phyloP scores from a whole-genome alignment of 2,329 filamentous ascomycete genomes.

The Diplodia intermedia region DNA sequence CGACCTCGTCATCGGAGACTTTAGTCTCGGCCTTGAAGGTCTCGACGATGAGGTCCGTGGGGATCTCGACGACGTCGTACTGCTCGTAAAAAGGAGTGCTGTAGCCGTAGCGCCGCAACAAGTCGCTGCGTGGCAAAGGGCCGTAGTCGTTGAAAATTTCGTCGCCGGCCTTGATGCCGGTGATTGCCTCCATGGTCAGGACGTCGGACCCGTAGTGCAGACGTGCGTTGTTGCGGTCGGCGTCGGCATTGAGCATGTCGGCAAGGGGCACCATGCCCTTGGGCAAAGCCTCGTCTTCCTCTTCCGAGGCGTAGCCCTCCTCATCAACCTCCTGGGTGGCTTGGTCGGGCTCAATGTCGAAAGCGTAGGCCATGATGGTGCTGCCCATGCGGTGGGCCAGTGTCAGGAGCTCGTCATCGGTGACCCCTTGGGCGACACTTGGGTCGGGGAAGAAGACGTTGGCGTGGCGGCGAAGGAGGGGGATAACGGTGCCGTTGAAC shows the following conservation, averaged over 20 bases:
- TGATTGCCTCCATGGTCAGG: constrained; percentile 75
- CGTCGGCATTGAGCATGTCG: constrained; percentile 88
- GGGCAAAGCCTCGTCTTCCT: constrained; percentile 56
- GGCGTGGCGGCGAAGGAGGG: constrained; percentile 55
- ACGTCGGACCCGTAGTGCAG: constrained; percentile 65
- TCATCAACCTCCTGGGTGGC: constrained; percentile 64
- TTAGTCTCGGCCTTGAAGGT: constrained; percentile 55
- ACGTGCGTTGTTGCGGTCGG: constrained; percentile 76
- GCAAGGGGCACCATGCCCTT: constrained; percentile 93
- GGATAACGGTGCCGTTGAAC: constrained; percentile 66
- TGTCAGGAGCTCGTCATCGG: constrained; percentile 57
- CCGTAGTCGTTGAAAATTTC: constrained; percentile 92
- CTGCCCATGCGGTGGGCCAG: constrained; percentile 82
- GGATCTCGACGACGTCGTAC: constrained; percentile 83
- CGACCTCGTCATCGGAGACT: constrained; percentile 42
- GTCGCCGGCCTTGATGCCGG: constrained; percentile 71
- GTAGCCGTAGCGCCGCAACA: constrained; percentile 86
- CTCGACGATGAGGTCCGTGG: constrained; percentile 64
- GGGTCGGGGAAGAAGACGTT: constrained; percentile 48
- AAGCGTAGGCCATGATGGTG: constrained; percentile 91
- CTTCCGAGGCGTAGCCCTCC: constrained; percentile 56
- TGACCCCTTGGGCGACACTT: constrained; percentile 35
- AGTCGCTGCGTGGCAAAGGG: constrained; percentile 79
- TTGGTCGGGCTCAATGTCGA: constrained; percentile 70
- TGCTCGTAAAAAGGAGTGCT: constrained; percentile 77